Percentiles rank a stretch among this genome's conserved stretches.
phyloP scores from a whole-genome alignment of 148 eudicot genomes.

The Pharnaceum exiguum region DNA sequence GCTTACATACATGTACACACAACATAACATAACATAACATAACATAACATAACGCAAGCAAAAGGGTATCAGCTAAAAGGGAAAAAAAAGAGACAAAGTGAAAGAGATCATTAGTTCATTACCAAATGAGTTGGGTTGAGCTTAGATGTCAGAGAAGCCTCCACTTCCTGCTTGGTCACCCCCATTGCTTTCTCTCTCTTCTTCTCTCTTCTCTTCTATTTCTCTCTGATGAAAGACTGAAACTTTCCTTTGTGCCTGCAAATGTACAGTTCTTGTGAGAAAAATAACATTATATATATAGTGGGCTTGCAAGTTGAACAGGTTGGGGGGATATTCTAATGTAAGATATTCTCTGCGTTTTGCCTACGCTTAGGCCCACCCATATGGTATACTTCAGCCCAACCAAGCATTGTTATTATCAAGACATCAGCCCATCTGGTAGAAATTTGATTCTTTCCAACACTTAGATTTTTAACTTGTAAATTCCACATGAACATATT shows the following conservation, averaged over 20 bases:
- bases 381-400: neutral
- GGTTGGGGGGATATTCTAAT: neutral
- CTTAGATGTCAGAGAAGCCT: conserved; percentile 34
- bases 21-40: too few species aligned
- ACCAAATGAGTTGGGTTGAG: conserved; percentile 41
- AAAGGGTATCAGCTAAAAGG: neutral
- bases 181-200: conserved; percentile 20
- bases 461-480: too few species aligned
- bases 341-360: conserved; percentile 4
- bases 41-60: neutral
- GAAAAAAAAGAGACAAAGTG: neutral
- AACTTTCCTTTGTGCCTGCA: too few species aligned
- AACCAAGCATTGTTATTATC: neutral
- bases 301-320: neutral
- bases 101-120: neutral
- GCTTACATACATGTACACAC: too few species aligned
- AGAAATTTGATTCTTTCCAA: too few species aligned
- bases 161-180: conserved; percentile 35
- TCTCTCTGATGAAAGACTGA: too few species aligned
- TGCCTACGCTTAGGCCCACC: conserved; percentile 9
- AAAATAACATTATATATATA: neutral
- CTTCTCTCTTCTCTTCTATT: neutral
- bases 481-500: too few species aligned
- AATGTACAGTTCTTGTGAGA: neutral
- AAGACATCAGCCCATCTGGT: too few species aligned